Base-by-base conservation (phyloP, 164 flowering plant species). In the Chimonanthus praecox region DNA sequence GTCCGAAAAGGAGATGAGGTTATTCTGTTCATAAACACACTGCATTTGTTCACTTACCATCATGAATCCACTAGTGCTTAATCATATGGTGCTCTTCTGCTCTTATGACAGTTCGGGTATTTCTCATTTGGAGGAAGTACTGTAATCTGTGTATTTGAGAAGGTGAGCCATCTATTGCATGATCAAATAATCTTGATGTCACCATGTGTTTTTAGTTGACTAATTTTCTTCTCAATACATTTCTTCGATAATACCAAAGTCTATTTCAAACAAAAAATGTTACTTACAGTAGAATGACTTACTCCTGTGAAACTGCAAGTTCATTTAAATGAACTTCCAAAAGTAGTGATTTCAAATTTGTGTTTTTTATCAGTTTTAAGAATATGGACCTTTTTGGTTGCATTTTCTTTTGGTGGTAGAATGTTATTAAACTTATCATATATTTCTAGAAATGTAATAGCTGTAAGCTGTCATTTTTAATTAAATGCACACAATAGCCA, bases 101-200 rank as follows among this genome's bases (percentile, higher is more conserved):
- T 21, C 13, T 11, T 69, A 71, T 76, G 80, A 69, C 97, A 95
- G 99, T 86, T 89, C 64, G 99, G 99, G 65, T 93, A 95, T 80
- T 95, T 95, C 88, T 91, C 96, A 45, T 93, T 95, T 80, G 99
- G 99, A 72, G 98, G 99, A 75, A 93, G 99, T 80, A 93, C 99
- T 18, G 97, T 93, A 8, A 86, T 95, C 58, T 89, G 96, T 50
- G 87, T 95, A 74, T 95, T 95, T 79, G 97, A 93, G 78, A 90
- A 95, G 99, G 99, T 94, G 61, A 51, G 90, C 75, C 33, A 71
- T 45, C n/a, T 72, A 58, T 71, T 15, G 2, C 50, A 49, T 5
- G 20, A 18, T 72, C 9, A 5, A 66, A 45, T 33, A 66, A 66
- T 66, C 48, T 44, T 66, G 68, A 44, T 10, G 8, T 9, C 13